Percentiles rank a stretch among this genome's conserved stretches.
Conservation (phyloP, 371 early-diverging fungal species). For the Dichotomocladium elegans region DNA sequence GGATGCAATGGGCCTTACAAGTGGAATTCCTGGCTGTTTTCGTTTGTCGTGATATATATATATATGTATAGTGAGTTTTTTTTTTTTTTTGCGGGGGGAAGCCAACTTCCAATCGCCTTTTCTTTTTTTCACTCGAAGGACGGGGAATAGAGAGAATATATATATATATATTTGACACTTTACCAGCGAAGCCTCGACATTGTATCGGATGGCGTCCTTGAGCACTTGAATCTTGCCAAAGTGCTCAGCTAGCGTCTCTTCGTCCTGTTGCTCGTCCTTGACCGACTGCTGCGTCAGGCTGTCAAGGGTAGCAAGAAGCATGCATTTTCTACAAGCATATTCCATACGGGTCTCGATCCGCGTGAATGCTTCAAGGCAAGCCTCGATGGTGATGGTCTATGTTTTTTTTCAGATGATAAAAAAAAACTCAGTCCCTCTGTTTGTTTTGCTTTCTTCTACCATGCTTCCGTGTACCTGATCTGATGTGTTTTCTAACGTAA, state of each 20-base stretch:
- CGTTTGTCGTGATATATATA: not conserved
- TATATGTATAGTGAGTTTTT: too few species aligned
- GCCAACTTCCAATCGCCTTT: too few species aligned
- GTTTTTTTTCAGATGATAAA: too few species aligned
- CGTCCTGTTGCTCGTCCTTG: not conserved
- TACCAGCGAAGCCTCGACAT: constrained; percentile 30
- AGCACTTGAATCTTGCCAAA: constrained; percentile 24
- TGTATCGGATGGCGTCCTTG: constrained; percentile 33
- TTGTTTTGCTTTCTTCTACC: not conserved
- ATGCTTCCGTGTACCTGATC: too few species aligned
- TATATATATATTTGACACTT: too few species aligned
- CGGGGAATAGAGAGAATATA: too few species aligned
- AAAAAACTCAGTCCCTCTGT: not conserved
- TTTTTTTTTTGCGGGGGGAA: too few species aligned
- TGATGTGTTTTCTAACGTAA: too few species aligned
- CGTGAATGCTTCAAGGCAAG: not conserved
- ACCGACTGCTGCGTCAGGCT: not conserved
- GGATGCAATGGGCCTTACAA: not conserved
- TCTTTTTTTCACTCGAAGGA: too few species aligned
- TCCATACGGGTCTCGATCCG: not conserved
- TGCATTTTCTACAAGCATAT: not conserved
- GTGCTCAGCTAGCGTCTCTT: not conserved
- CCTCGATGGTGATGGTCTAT: not conserved
- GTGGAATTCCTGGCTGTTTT: not conserved
- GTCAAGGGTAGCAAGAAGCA: not conserved